These are phyloP conservation scores for Thinopyrum elongatum DNA, from an alignment of 176 grass and related monocot genomes.

Conservation along the genomic window DNA sequence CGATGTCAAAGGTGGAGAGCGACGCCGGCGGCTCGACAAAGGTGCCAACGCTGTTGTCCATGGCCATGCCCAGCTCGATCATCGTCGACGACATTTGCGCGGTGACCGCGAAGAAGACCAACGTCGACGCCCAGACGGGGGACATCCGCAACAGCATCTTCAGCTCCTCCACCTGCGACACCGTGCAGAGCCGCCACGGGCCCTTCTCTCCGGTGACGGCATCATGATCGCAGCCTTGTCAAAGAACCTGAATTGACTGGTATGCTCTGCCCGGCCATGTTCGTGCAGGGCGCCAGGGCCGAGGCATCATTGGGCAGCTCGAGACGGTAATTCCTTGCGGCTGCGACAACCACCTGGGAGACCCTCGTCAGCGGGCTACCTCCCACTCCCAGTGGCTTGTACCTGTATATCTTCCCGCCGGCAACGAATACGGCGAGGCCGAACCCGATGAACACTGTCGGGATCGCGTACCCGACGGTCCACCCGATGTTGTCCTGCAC, in stretches of 20 bases:
- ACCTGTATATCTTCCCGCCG: constrained; percentile 23
- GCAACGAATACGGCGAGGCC: constrained; percentile 23
- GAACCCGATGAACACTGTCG: neutral
- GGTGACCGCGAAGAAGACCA: constrained; percentile 26
- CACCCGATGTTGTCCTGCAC: constrained; percentile 39
- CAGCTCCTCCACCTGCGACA: constrained; percentile 53
- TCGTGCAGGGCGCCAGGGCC: constrained; percentile 20
- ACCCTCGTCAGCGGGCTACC: constrained; percentile 40
- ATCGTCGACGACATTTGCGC: constrained; percentile 34
- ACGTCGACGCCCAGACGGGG: constrained; percentile 29
- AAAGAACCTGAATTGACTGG: constrained; percentile 12
- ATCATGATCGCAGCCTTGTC: constrained; percentile 36
- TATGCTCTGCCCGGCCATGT: neutral
- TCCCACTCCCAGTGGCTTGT: constrained; percentile 11
- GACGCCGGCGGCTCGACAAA: constrained; percentile 35
- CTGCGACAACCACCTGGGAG: constrained; percentile 39
- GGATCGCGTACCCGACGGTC: constrained; percentile 23
- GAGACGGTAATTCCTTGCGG: constrained; percentile 10
- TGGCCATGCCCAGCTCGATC: constrained; percentile 32
- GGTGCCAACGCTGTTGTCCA: constrained; percentile 23
- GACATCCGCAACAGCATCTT: constrained; percentile 40
- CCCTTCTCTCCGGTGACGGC: neutral
- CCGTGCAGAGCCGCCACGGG: constrained; percentile 34
- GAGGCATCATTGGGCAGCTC: constrained; percentile 11
- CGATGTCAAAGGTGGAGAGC: constrained; percentile 12